Base-by-base conservation (phyloP, 257 asterid genomes). In the Dorcoceras hygrometricum region DNA sequence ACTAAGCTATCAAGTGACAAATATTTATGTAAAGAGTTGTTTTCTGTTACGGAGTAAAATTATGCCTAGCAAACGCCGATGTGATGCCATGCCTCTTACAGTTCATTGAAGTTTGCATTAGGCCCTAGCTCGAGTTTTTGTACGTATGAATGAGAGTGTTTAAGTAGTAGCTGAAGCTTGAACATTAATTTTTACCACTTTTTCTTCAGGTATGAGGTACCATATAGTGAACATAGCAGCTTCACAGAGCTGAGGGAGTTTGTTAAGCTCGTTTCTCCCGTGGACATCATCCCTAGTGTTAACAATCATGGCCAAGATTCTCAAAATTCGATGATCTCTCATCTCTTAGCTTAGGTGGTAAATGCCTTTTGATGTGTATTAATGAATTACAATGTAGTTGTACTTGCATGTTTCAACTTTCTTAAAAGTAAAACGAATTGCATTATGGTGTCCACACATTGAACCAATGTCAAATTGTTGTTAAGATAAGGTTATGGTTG, bases 211-310 rank as follows among this genome's bases (percentile, higher is more conserved):
- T 90, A 94, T 60, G 97, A 94, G 77, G 99, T 90, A 27, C 97
- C 99, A 18, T 90, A 94, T 84, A 90, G 97, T 18, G 97, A 90
- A 73, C 99, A 93, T 65, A 76, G 87, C 76, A 93, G 99, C 90
- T 90, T 86, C 70, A 72, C 89, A 18, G 99, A 93, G 78, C 92
- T 93, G 58, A 83, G 76, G 78, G 95, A 87, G 64, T 90, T 87
- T 66, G 96, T 90, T 57, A 88, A 83, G 85, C 81, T 81, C 68
- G 73, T 85, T 26, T 85, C 93, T 66, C 99, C 97, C 1, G 79
- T 71, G 25, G 74, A 75, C 62, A 94, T 90, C 34, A 83, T 94
- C 73, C 97, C 97, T 8, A 88, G 97, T 74, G 97, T 94, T 63
- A 94, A 90, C 58, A 90, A 94, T 80, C 78, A 79, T 18, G 93